Conservation (phyloP, 176 grass and related monocot species). For the Oryza punctata region DNA sequence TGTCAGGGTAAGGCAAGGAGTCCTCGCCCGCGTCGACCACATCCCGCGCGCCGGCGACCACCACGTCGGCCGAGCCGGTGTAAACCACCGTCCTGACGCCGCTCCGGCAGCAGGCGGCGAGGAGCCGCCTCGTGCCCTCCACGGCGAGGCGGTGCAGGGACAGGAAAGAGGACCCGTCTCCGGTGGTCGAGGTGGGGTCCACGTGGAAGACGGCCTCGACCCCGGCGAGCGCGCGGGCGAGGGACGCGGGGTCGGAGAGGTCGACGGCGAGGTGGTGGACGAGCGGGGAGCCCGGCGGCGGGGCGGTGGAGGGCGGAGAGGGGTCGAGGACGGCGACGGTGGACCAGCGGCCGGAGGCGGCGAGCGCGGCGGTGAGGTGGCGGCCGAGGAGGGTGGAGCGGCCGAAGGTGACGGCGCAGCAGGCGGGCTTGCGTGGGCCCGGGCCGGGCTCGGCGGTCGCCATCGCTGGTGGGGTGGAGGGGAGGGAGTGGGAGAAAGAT, state of each 20-base stretch:
- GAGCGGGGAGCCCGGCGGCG: constrained; percentile 15
- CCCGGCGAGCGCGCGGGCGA: constrained; percentile 46
- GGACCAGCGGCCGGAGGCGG: constrained; percentile 57
- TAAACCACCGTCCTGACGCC: constrained; percentile 72
- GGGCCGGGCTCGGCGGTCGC: constrained; percentile 51
- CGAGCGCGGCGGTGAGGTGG: constrained; percentile 61
- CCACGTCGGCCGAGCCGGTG: constrained; percentile 66
- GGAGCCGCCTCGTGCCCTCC: constrained; percentile 52
- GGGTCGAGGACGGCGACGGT: constrained; percentile 59
- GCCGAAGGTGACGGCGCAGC: constrained; percentile 76
- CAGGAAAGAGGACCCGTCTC: constrained; percentile 44
- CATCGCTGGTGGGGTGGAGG: constrained; percentile 39
- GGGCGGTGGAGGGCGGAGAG: neutral
- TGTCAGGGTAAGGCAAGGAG: constrained; percentile 60
- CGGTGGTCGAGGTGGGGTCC: constrained; percentile 60
- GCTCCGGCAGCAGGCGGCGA: constrained; percentile 51
- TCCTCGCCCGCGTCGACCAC: constrained; percentile 56
- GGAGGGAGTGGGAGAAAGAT: neutral
- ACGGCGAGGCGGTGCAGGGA: constrained; percentile 59
- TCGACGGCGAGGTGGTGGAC: constrained; percentile 45
- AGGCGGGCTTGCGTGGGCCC: constrained; percentile 35
- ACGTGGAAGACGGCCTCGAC: constrained; percentile 76
- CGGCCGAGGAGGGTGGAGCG: constrained; percentile 63
- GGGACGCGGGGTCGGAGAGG: constrained; percentile 33
- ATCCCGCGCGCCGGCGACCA: constrained; percentile 48